These are phyloP conservation scores for Pleurostoma richardsiae DNA, from an alignment of 2,329 filamentous ascomycete genomes.

Conservation along the genomic window DNA sequence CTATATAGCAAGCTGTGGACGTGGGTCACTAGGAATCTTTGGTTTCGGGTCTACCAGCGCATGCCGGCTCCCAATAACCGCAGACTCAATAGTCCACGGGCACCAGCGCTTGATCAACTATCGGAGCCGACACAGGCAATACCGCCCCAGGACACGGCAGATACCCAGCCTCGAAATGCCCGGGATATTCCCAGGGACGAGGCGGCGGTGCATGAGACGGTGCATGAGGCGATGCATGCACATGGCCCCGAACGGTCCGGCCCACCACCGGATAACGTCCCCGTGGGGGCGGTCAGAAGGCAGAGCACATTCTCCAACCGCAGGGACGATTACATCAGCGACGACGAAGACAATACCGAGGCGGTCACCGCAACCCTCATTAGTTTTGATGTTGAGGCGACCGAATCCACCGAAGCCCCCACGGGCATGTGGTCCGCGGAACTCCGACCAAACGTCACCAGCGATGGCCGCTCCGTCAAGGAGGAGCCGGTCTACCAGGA, in stretches of 20 bases:
- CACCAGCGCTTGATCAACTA: background rate
- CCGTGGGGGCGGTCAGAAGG: constrained; percentile 28
- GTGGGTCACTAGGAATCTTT: constrained; percentile 28
- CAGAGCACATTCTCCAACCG: constrained; percentile 41
- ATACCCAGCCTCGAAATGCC: constrained; percentile 2
- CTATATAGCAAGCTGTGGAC: constrained; percentile 33
- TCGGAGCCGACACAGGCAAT: background rate
- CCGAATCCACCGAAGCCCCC: constrained; percentile 35
- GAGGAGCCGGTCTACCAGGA: constrained; percentile 16
- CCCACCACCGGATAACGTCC: constrained; percentile 17
- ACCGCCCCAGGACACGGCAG: background rate
- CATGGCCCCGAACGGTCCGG: constrained; percentile 21
- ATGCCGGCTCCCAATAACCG: constrained; percentile 26
- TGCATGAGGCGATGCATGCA: too few relatives aligned
- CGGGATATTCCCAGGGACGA: constrained; percentile 8
- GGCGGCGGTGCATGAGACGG: too few relatives aligned
- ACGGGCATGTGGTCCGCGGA: constrained; percentile 53
- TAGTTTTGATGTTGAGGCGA: constrained; percentile 57
- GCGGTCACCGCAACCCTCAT: constrained; percentile 52
- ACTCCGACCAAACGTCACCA: constrained; percentile 42
- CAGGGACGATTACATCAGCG: constrained; percentile 48
- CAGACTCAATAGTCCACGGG: background rate
- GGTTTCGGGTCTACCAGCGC: constrained; percentile 28
- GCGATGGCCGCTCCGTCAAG: constrained; percentile 1
- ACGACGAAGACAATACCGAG: constrained; percentile 50